phyloP scores from a whole-genome alignment of 306 rosid species.

The Sechiopsis laciniata region DNA sequence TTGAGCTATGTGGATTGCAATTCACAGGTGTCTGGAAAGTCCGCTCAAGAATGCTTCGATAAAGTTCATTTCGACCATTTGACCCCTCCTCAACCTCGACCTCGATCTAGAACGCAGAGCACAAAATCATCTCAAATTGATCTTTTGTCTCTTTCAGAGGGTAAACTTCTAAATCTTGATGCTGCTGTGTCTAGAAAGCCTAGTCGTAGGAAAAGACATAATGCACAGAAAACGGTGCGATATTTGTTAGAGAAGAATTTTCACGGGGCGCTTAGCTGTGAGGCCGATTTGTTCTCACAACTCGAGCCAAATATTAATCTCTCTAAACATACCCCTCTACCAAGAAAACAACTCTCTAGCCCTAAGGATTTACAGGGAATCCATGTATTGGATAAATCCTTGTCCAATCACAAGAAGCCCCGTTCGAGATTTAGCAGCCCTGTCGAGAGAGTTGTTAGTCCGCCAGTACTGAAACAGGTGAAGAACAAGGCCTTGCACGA shows the following conservation, averaged over 20 bases:
- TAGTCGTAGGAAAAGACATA: slow-evolving; percentile 33
- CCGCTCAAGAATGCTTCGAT: slow-evolving; percentile 88
- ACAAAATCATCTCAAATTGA: slow-evolving; percentile 39
- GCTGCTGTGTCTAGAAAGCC: slow-evolving; percentile 30
- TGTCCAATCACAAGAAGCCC: slow-evolving; percentile 42
- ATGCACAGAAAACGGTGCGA: slow-evolving; percentile 46
- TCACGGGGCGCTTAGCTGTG: slow-evolving; percentile 33
- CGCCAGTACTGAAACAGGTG: slow-evolving; percentile 67
- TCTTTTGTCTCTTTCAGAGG: slow-evolving; percentile 49
- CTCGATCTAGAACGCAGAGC: slow-evolving; percentile 54
- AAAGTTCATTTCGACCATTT: slow-evolving; percentile 47
- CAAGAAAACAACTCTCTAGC: slow-evolving; percentile 33
- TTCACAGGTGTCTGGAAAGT: slow-evolving; percentile 77
- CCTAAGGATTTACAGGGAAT: slow-evolving; percentile 43
- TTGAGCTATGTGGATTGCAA: slow-evolving; percentile 25
- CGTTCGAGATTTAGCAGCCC: slow-evolving; percentile 50
- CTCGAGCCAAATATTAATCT: slow-evolving; percentile 49
- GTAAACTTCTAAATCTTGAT: slow-evolving; percentile 52
- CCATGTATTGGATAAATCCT: slow-evolving; percentile 40
- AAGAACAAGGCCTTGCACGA: slow-evolving; percentile 67
- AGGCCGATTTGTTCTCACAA: slow-evolving; percentile 67
- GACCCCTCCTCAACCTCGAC: slow-evolving; percentile 60
- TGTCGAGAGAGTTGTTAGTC: slow-evolving; percentile 40
- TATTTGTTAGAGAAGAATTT: slow-evolving; percentile 36
- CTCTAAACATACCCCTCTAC: slow-evolving; percentile 1